Percentiles rank a stretch among this genome's conserved stretches.
phyloP scores from a whole-genome alignment of 768 basidiomycete species.

The Russula sp. region DNA sequence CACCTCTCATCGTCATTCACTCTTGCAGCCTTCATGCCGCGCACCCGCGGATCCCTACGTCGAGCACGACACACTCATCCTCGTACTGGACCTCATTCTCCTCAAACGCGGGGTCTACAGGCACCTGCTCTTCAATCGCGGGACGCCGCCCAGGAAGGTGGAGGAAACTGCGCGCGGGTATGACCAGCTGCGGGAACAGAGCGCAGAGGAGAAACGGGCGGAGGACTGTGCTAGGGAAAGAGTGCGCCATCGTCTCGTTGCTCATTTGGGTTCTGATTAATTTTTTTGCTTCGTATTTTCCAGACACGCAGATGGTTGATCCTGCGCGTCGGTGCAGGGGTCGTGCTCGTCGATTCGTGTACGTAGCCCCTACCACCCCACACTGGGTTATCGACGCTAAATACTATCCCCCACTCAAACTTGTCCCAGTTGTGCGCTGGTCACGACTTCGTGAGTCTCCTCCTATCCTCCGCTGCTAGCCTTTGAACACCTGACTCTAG shows the following conservation, averaged over 20 bases:
- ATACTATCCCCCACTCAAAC: not conserved
- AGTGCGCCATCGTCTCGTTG: slow-evolving; percentile 2
- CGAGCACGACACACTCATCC: slow-evolving; percentile 69
- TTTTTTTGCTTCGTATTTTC: slow-evolving; percentile 10
- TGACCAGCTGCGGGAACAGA: not conserved
- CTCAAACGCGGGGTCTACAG: slow-evolving; percentile 77
- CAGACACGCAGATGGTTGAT: slow-evolving; percentile 58
- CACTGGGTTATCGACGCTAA: slow-evolving; percentile 8
- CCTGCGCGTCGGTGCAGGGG: slow-evolving; percentile 49
- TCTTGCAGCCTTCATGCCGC: slow-evolving; percentile 48
- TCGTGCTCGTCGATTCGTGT: slow-evolving; percentile 72
- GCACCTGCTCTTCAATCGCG: slow-evolving; percentile 78
- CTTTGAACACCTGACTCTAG: not conserved
- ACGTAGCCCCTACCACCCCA: slow-evolving; percentile 25
- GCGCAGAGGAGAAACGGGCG: slow-evolving; percentile 30
- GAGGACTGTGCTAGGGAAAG: slow-evolving; percentile 13
- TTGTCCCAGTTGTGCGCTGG: slow-evolving; percentile 65
- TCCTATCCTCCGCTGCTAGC: not conserved
- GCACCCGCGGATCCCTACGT: slow-evolving; percentile 82
- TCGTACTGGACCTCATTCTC: slow-evolving; percentile 75
- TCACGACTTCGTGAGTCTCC: slow-evolving; percentile 51
- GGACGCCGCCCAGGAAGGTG: slow-evolving; percentile 52
- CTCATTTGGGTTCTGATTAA: not conserved
- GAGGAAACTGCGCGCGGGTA: not conserved
- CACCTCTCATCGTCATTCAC: slow-evolving; percentile 10